Percentiles rank a stretch among this genome's conserved stretches.
phyloP scores from a whole-genome alignment of 2,329 filamentous ascomycete genomes.

The Botrytis hyacinthi region DNA sequence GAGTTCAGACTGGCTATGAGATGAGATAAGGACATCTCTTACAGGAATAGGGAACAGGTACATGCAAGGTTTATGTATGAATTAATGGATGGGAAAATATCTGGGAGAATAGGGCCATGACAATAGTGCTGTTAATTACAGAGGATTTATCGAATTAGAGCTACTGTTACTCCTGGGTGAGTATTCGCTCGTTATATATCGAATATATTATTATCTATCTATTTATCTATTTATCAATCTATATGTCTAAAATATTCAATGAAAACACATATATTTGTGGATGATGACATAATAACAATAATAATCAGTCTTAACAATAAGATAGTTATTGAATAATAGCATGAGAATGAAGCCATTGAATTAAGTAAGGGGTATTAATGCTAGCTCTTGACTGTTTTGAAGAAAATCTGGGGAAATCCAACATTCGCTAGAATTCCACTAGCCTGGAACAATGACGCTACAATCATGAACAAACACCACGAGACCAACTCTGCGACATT shows the following conservation, averaged over 20 bases:
- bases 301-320: not conserved
- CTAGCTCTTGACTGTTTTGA: not conserved
- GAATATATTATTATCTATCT: not conserved
- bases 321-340: not conserved
- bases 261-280: not conserved
- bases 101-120: not conserved
- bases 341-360: not conserved
- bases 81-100: not conserved
- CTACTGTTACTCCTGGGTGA: not conserved
- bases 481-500: not conserved
- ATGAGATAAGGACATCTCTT: not conserved
- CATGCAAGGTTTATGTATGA: slow-evolving; percentile 8
- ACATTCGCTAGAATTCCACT: slow-evolving; percentile 5
- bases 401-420: not conserved
- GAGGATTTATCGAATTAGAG: not conserved
- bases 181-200: not conserved
- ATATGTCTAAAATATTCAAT: not conserved
- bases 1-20: not conserved
- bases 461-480: slow-evolving; percentile 1
- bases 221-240: not conserved
- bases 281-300: not conserved
- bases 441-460: not conserved
- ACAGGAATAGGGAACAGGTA: not conserved
- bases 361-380: not conserved
- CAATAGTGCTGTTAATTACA: not conserved